phyloP scores from a whole-genome alignment of 441 rosid genomes.

The Francoa sonchifolia region DNA sequence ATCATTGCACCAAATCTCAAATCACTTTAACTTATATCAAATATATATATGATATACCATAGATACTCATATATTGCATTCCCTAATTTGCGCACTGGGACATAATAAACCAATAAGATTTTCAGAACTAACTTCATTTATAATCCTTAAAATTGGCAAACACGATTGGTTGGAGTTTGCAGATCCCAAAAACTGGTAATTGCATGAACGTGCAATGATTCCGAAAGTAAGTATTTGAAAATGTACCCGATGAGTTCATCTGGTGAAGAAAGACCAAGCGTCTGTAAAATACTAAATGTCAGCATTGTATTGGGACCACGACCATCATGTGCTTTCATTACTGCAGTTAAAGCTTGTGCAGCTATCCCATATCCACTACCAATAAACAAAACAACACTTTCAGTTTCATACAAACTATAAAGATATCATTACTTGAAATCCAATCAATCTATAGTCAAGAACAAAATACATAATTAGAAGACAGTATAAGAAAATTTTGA shows the following conservation, averaged over 20 bases:
- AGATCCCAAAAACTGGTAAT: constrained; percentile 3
- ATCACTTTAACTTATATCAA: neutral
- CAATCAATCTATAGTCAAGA: too few relatives aligned
- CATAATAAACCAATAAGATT: too few relatives aligned
- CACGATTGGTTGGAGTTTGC: neutral
- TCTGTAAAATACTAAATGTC: constrained; percentile 41
- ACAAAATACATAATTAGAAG: constrained; percentile 1
- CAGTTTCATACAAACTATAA: too few relatives aligned
- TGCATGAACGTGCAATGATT: neutral
- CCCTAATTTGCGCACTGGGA: too few relatives aligned
- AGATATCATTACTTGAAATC: too few relatives aligned
- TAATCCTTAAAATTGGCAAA: neutral
- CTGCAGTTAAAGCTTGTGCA: constrained; percentile 83
- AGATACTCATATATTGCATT: too few relatives aligned
- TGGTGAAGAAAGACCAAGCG: constrained; percentile 65
- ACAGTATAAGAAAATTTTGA: too few relatives aligned
- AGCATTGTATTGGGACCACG: constrained; percentile 80
- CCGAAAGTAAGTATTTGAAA: constrained; percentile 1
- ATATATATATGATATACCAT: too few relatives aligned
- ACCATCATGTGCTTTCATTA: constrained; percentile 82
- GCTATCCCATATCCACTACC: constrained; percentile 98
- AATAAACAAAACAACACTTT: constrained; percentile 9
- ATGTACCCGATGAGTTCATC: constrained; percentile 85
- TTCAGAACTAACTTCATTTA: too few relatives aligned
- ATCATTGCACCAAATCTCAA: too few relatives aligned